Percentiles rank a stretch among this genome's conserved stretches.
Evolutionary conservation across 177 flowering plant genomes (phyloP).

Genomic region (Vitis hybrid): DNA sequence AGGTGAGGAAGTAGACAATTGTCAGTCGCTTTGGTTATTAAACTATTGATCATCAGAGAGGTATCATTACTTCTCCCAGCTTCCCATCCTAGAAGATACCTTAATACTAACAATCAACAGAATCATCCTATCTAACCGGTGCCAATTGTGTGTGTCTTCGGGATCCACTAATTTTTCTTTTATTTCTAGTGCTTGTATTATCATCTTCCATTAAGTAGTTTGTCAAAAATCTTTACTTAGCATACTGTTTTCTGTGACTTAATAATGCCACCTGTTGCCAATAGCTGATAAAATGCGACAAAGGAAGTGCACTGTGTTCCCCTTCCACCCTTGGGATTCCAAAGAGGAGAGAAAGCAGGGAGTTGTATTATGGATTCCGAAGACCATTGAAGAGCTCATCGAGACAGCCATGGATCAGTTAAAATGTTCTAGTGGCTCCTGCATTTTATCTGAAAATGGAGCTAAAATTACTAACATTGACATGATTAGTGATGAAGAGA

Average conservation of each 20-base stretch:
- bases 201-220: no score
- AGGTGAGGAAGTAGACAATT: no score
- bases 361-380: slow-evolving; percentile 54
- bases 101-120: no score
- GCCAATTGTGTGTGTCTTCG: no score
- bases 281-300: slow-evolving; percentile 25
- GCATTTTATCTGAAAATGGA: slow-evolving; percentile 51
- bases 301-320: slow-evolving; percentile 56
- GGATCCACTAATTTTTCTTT: no score
- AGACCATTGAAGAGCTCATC: slow-evolving; percentile 49
- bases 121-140: no score
- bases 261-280: not conserved
- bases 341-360: slow-evolving; percentile 40
- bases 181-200: no score
- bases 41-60: no score
- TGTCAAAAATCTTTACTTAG: not conserved
- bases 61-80: no score
- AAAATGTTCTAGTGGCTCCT: slow-evolving; percentile 13
- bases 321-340: slow-evolving; percentile 55
- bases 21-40: no score
- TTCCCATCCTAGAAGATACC: no score
- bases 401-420: slow-evolving; percentile 33
- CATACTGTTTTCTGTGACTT: not conserved
- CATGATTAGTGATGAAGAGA: slow-evolving; percentile 54
- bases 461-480: slow-evolving; percentile 45